A percentile compares a stretch with the other conserved stretches of the same genome.
These are phyloP conservation scores for Stentor coeruleus DNA, from an alignment of 73 alveolate species.

Conservation along the genomic window DNA sequence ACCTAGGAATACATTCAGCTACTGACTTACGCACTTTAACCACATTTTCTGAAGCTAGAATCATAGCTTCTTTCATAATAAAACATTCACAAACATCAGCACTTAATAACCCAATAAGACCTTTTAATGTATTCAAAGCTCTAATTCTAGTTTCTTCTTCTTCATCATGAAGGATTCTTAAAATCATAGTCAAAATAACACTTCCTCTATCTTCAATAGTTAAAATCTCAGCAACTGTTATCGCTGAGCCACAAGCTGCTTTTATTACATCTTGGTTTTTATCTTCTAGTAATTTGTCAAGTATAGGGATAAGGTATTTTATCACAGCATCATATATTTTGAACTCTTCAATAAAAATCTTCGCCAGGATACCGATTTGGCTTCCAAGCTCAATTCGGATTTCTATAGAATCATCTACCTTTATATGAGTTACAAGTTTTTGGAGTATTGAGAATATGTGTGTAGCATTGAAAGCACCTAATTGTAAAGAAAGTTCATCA, in stretches of 20 bases:
- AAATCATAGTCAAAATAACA: background rate
- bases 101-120: background rate
- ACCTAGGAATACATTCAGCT: conserved; percentile 36
- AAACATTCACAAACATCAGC: conserved; percentile 38
- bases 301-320: background rate
- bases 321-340: background rate
- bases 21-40: conserved; percentile 53
- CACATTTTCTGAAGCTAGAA: conserved; percentile 55
- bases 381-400: conserved; percentile 6
- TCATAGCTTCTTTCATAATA: conserved; percentile 47
- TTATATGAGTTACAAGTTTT: background rate
- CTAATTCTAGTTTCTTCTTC: conserved; percentile 18
- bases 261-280: background rate
- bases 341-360: background rate
- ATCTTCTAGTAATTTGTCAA: background rate
- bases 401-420: background rate
- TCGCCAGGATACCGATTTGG: background rate
- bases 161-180: conserved; percentile 9
- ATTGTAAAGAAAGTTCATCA: background rate
- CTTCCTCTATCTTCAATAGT: conserved; percentile 4
- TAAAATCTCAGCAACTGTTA: background rate
- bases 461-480: background rate
- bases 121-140: background rate
- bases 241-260: conserved; percentile 18
- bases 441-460: background rate